Evolutionary conservation across 2,329 filamentous ascomycete genomes (phyloP).

Genomic region (Aaosphaeria pasadenensis): DNA sequence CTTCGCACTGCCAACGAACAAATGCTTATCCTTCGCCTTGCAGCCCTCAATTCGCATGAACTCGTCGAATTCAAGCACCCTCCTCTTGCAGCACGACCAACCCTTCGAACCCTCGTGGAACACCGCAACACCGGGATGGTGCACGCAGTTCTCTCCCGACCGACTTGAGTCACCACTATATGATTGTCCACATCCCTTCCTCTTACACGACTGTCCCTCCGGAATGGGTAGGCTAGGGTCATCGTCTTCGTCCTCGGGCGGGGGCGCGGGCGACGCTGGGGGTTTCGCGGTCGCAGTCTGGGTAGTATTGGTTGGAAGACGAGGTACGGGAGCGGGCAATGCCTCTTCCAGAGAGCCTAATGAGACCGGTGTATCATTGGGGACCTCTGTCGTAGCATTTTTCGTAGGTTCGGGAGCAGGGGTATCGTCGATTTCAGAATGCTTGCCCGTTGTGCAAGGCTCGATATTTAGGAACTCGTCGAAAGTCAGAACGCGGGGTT

Average conservation of each 20-base stretch:
- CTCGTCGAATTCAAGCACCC: slow-evolving; percentile 94
- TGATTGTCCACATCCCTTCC: slow-evolving; percentile 67
- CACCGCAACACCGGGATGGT: slow-evolving; percentile 86
- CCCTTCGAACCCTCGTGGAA: slow-evolving; percentile 99
- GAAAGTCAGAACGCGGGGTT: slow-evolving; percentile 92
- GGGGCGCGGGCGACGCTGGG: slow-evolving; percentile 19
- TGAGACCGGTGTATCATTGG: slow-evolving; percentile 29
- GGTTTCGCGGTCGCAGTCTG: slow-evolving; percentile 17
- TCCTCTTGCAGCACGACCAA: slow-evolving; percentile 93
- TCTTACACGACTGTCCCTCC: slow-evolving; percentile 71
- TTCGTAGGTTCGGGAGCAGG: slow-evolving; percentile 50
- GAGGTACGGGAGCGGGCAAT: slow-evolving; percentile 29
- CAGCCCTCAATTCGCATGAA: slow-evolving; percentile 96
- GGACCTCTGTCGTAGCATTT: slow-evolving; percentile 44
- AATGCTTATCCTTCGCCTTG: slow-evolving; percentile 73
- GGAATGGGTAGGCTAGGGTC: slow-evolving; percentile 73
- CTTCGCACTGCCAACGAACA: slow-evolving; percentile 80
- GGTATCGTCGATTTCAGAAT: slow-evolving; percentile 81
- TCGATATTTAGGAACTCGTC: slow-evolving; percentile 94
- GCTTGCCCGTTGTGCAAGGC: slow-evolving; percentile 89
- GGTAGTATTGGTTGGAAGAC: slow-evolving; percentile 29
- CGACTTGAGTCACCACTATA: slow-evolving; percentile 53
- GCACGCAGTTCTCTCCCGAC: slow-evolving; percentile 73
- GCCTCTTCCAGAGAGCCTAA: slow-evolving; percentile 28
- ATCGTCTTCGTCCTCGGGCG: slow-evolving; percentile 67